Evolutionary conservation across 345 rosid species (phyloP).

Genomic region (Balakata baccata): DNA sequence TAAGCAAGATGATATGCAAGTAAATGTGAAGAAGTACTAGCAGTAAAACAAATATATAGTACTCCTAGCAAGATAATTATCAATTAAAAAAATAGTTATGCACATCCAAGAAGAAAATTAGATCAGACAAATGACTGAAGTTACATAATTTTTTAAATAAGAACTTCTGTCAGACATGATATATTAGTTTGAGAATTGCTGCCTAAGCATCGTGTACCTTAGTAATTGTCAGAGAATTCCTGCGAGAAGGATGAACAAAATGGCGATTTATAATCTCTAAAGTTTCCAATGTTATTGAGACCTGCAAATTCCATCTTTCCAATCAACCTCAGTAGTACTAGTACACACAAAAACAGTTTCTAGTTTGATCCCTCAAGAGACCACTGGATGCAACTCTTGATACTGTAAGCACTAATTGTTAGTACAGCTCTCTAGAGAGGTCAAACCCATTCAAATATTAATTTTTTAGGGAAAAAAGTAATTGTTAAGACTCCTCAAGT

Average conservation of each 20-base stretch:
- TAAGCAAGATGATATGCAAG: not conserved
- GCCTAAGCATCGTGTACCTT: constrained; percentile 43
- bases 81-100: not conserved
- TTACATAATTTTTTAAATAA: not conserved
- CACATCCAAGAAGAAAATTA: not conserved
- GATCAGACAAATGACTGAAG: not conserved
- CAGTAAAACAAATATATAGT: not conserved
- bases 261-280: constrained; percentile 67
- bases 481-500: not conserved
- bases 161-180: not conserved
- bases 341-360: not conserved
- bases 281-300: constrained; percentile 77
- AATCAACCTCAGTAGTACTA: constrained; percentile 18
- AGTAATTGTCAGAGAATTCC: constrained; percentile 74
- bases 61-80: not conserved
- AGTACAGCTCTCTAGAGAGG: not conserved
- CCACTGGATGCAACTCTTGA: not conserved
- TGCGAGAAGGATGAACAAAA: constrained; percentile 81
- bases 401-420: not conserved
- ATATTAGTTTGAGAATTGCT: not conserved
- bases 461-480: too few species aligned
- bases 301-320: constrained; percentile 39
- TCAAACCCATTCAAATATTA: not conserved
- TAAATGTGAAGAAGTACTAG: not conserved
- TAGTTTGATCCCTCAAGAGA: not conserved